Conservation (phyloP, 345 rosid genomes). For the Durio zibethinus region DNA sequence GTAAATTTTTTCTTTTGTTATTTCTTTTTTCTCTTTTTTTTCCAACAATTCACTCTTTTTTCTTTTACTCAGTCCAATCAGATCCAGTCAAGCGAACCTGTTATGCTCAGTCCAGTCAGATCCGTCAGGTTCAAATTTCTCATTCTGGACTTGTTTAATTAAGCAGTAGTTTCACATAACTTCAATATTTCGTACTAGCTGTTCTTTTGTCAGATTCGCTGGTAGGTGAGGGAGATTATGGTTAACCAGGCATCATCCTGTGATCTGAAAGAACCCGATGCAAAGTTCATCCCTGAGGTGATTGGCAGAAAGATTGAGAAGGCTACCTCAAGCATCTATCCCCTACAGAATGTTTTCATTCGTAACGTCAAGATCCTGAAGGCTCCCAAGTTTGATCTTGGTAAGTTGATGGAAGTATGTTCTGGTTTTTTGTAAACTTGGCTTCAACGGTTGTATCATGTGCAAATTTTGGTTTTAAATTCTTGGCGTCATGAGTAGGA, state of each 20-base stretch:
- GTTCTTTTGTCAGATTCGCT: slow-evolving; percentile 41
- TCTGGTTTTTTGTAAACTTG: not conserved
- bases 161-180: not conserved
- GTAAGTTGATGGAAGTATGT: slow-evolving; percentile 65
- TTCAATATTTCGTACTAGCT: not conserved
- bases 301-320: slow-evolving; percentile 67
- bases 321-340: slow-evolving; percentile 59
- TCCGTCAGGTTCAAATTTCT: slow-evolving; percentile 36
- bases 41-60: too few species aligned
- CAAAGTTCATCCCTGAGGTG: slow-evolving; percentile 54
- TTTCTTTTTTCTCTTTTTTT: too few species aligned
- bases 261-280: slow-evolving; percentile 57
- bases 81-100: slow-evolving; percentile 66
- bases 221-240: slow-evolving; percentile 68
- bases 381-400: slow-evolving; percentile 69
- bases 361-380: slow-evolving; percentile 63
- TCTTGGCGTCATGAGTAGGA: too few species aligned
- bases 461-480: not conserved
- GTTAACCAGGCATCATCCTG: slow-evolving; percentile 48
- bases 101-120: slow-evolving; percentile 73
- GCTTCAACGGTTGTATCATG: not conserved
- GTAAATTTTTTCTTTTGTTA: too few species aligned
- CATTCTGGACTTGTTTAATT: not conserved
- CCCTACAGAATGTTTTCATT: slow-evolving; percentile 56
- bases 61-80: too few species aligned